Percentiles rank a stretch among this genome's conserved stretches.
Evolutionary conservation across 1,139 yeast genomes (phyloP).

Genomic region (Hyphopichia fennica): DNA sequence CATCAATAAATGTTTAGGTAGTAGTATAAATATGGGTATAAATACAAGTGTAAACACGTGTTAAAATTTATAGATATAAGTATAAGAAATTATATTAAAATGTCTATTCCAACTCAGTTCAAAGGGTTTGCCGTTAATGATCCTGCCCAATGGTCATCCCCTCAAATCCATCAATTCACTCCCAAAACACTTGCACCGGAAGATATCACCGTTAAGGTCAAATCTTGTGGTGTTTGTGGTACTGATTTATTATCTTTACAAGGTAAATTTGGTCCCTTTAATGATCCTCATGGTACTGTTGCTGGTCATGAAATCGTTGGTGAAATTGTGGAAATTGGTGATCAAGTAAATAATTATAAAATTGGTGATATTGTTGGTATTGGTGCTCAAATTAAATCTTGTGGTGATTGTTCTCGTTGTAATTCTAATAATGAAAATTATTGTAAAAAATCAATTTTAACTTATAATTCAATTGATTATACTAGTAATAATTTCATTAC

Average conservation of each 20-base stretch:
- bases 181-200: constrained; percentile 29
- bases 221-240: constrained; percentile 43
- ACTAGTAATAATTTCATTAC: constrained; percentile 47
- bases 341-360: constrained; percentile 28
- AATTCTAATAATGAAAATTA: constrained; percentile 43
- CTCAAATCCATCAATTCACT: not conserved
- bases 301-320: constrained; percentile 56
- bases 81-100: too few relatives aligned
- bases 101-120: too few relatives aligned
- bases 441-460: constrained; percentile 41
- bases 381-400: constrained; percentile 50
- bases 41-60: too few relatives aligned
- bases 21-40: too few relatives aligned
- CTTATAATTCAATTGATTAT: constrained; percentile 42
- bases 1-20: too few relatives aligned
- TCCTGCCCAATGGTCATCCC: not conserved
- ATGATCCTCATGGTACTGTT: constrained; percentile 23
- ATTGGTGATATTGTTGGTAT: constrained; percentile 51
- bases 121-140: too few relatives aligned
- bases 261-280: constrained; percentile 12
- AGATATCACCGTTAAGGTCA: constrained; percentile 35
- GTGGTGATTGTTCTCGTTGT: constrained; percentile 48
- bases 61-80: too few relatives aligned
- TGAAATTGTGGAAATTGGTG: constrained; percentile 41
- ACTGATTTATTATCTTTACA: constrained; percentile 43